Percentiles rank a stretch among this genome's conserved stretches.
Conservation (phyloP, 1,284 basidiomycete genomes). For the Hortiboletus rubellus region DNA sequence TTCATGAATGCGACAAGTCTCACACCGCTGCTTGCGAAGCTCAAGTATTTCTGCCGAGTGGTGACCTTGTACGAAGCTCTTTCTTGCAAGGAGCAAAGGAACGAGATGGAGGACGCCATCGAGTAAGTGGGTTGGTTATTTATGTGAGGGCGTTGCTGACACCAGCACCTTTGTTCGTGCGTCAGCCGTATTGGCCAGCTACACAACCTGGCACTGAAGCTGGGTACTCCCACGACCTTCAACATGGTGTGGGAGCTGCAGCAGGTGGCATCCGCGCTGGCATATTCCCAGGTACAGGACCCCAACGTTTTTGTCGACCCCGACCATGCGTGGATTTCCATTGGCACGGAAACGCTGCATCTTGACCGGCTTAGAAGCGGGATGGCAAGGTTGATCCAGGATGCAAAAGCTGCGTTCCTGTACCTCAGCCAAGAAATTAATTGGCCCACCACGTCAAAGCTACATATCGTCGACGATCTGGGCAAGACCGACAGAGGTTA, state of each 20-base stretch:
- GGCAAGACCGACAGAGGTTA: background rate
- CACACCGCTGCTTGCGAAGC: conserved; percentile 2
- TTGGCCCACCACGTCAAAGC: background rate
- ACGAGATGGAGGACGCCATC: background rate
- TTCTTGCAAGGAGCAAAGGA: background rate
- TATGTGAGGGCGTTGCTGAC: too few relatives aligned
- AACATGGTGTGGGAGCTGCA: conserved; percentile 13
- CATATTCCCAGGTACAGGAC: background rate
- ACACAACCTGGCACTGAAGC: background rate
- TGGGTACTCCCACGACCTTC: background rate
- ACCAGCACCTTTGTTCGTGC: too few relatives aligned
- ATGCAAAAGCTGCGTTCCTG: background rate
- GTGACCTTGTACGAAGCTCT: conserved; percentile 2
- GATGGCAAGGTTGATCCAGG: background rate
- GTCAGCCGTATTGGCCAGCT: background rate
- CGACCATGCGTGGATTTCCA: background rate
- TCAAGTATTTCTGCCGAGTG: conserved; percentile 12
- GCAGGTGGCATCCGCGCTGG: background rate
- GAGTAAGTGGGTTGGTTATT: conserved; percentile 7
- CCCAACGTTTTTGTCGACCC: conserved; percentile 3
- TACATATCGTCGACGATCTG: background rate
- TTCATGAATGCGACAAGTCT: conserved; percentile 2
- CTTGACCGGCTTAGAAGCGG: background rate
- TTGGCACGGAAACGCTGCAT: background rate
- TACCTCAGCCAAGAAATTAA: background rate